phyloP scores from a whole-genome alignment of 1,284 basidiomycete genomes.

The Apiotrichum laibachii region DNA sequence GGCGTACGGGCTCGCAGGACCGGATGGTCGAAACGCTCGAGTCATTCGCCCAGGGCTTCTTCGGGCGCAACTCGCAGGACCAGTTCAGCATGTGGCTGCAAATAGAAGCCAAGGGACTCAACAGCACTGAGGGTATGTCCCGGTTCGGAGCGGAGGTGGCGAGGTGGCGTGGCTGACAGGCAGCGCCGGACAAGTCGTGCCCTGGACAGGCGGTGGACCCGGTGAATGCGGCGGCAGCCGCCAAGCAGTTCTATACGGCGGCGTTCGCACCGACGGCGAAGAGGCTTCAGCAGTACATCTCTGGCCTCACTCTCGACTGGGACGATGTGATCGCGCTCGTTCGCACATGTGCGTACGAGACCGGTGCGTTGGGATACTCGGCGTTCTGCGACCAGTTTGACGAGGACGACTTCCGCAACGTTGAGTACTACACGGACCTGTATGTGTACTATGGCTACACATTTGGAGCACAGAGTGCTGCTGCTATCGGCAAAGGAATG shows the following conservation, averaged over 20 bases:
- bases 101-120: slow-evolving; percentile 59
- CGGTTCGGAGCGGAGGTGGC: slow-evolving; percentile 57
- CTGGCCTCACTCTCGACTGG: slow-evolving; percentile 22
- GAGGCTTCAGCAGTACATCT: slow-evolving; percentile 17
- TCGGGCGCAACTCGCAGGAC: slow-evolving; percentile 72
- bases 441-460: not conserved
- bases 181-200: too few relatives aligned
- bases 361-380: slow-evolving; percentile 85
- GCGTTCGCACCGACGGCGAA: slow-evolving; percentile 57
- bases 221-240: slow-evolving; percentile 53
- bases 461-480: slow-evolving; percentile 45
- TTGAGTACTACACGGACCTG: not conserved
- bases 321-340: slow-evolving; percentile 42
- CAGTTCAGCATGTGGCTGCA: slow-evolving; percentile 64
- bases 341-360: slow-evolving; percentile 76
- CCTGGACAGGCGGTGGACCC: too few relatives aligned
- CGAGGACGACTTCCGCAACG: slow-evolving; percentile 60
- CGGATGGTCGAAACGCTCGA: slow-evolving; percentile 77
- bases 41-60: slow-evolving; percentile 83
- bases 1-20: slow-evolving; percentile 74
- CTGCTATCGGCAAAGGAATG: slow-evolving; percentile 79
- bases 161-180: too few relatives aligned
- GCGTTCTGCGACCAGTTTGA: slow-evolving; percentile 87
- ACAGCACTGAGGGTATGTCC: slow-evolving; percentile 50
- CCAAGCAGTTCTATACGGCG: slow-evolving; percentile 13